These are phyloP conservation scores for Tricholoma flavovirens DNA, from an alignment of 768 basidiomycete species.

Conservation along the genomic window DNA sequence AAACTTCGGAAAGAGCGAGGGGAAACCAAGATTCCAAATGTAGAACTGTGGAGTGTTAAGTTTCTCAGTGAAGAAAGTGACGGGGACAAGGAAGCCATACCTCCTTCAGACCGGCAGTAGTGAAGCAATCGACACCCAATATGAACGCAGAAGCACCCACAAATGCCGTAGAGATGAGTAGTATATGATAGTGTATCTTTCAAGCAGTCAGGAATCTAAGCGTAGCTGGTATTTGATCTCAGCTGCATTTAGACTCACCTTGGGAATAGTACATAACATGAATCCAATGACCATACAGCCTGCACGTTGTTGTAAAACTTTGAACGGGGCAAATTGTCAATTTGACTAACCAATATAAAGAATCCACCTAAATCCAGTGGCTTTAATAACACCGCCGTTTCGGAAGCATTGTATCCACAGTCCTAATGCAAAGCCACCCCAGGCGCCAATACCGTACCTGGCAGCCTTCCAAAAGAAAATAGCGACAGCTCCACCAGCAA, in stretches of 20 bases:
- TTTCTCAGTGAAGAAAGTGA: slow-evolving; percentile 12
- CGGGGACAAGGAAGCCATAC: slow-evolving; percentile 29
- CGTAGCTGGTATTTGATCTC: slow-evolving; percentile 1
- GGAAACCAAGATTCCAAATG: slow-evolving; percentile 91
- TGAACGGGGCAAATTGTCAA: slow-evolving; percentile 6
- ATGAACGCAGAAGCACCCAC: slow-evolving; percentile 90
- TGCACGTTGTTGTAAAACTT: slow-evolving; percentile 27
- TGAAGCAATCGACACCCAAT: slow-evolving; percentile 90
- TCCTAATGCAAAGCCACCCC: slow-evolving; percentile 83
- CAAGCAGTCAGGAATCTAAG: slow-evolving; percentile 10
- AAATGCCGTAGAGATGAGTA: slow-evolving; percentile 82
- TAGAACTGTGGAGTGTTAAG: slow-evolving; percentile 61
- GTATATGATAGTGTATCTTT: slow-evolving; percentile 76
- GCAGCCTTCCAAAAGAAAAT: slow-evolving; percentile 94
- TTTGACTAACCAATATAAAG: slow-evolving; percentile 65
- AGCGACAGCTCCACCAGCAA: slow-evolving; percentile 77
- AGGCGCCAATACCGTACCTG: slow-evolving; percentile 76
- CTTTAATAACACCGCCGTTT: slow-evolving; percentile 72
- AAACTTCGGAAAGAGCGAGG: slow-evolving; percentile 72
- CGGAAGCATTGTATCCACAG: slow-evolving; percentile 86
- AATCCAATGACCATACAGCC: slow-evolving; percentile 74
- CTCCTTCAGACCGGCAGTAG: slow-evolving; percentile 90
- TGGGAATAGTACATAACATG: slow-evolving; percentile 77
- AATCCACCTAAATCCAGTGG: slow-evolving; percentile 82
- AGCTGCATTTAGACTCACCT: slow-evolving; percentile 28